Evolutionary conservation across 129 eudicot species (phyloP), one percentile per base, ranked within the genome.

Genomic region (Centrapalus pauciflorus): DNA sequence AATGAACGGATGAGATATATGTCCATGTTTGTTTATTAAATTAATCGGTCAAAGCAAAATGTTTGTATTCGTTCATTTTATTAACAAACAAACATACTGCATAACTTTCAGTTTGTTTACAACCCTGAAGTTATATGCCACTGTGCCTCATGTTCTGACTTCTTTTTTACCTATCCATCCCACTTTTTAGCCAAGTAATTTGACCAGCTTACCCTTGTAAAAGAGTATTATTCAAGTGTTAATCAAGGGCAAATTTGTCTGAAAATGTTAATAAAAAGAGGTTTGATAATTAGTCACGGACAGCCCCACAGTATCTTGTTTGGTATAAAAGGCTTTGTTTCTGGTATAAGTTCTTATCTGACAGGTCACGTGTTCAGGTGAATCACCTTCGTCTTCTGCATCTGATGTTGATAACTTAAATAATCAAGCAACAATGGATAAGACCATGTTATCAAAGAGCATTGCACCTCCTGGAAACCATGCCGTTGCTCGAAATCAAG

Each of bases 371-470:
- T 64, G 4, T 69, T 62, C 63, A 94, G 99, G 89, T 40, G 99
- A 94, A 75, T 94, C 99, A 74, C 95, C 99, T 19, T 89, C 99
- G 45, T 94, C 99, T 55, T 94, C 99, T 27, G 99, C 93, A 64
- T 94, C 99, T 51, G 99, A 89, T 56, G 81, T 89, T 78, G 99
- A 89, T 78, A 94, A 84, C 75, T 66, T 87, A 40, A 83, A 92
- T 79, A 77, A 79, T 65, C 89, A 75, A 80, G 83, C 81, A 62
- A 69, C 73, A 13, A 55, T 69, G 69, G 95, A 80, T 46, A 89
- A 76, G 76, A 55, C 78, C 68, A 34, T 80, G 55, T 50, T 73
- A 45, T 74, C 84, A n/a, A 83, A 77, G 81, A 74, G 69, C 78
- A 75, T 54, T 55, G 70, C 69, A 64, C 81, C 59, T 64, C 55